Base-by-base conservation (phyloP, 2,329 filamentous ascomycete genomes). In the Ceratocystis colombiana region DNA sequence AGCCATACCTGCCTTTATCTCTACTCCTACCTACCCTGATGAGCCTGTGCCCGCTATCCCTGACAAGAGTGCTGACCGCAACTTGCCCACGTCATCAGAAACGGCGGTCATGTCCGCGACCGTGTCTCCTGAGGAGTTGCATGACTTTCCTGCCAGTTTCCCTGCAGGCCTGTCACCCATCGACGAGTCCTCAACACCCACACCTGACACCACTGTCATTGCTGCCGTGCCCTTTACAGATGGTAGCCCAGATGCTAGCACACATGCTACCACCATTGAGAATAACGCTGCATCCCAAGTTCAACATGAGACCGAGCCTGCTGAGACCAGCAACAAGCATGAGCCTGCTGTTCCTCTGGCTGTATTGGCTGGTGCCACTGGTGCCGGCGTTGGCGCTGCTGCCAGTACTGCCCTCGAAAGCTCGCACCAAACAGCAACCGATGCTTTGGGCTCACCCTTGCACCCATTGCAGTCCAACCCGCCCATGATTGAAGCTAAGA, bases 381-480 rank as follows among this genome's bases (percentile, higher is more conserved):
- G 12, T 15, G 33, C 57, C 20, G 25, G 37, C 15, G 28, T 28
- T 50, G n/a, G 10, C 28, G 61, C 37, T 25, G 45, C 25, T 45
- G 7, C 64, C n/a, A 10, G 28, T 1, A 20, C 45, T 12, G 12
- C 59, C 3, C 20, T 64, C 17, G 62, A 64, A 20, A 64, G 61
- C 44, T 25, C 57, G 4, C 62, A 30, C 15, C 62, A 64, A 41
- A 55, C 62, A 28, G 30, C 30, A 2, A 37, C 64, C 22, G 62
- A 67, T 10, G 17, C 62, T 15, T 50, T 53, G n/a, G 53, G 37
- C 22, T 22, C 15, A 5, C 30, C 30, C 28, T 22, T 67, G 2
- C 62, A 64, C n/a, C 66, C 66, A 25, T 28, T 68, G 25, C 64
- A 68, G 41, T 66, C 64, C 3, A 68, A 68, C 64, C 61, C 64